Conservation (phyloP, 1,284 basidiomycete genomes). For the Psilocybe mexicana region DNA sequence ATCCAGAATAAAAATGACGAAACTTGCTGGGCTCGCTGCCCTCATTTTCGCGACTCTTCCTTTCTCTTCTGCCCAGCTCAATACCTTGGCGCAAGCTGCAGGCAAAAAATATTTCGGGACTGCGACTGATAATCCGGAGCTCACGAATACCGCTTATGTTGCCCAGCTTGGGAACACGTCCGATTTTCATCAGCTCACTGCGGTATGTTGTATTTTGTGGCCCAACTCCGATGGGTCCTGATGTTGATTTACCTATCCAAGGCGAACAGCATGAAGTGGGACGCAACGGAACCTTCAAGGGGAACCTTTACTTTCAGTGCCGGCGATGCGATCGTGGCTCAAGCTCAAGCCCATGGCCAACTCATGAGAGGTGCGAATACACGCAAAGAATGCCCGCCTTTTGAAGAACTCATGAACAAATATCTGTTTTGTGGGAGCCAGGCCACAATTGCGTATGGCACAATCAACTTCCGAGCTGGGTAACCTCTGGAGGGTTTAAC, state of each 20-base stretch:
- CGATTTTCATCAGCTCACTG: slow-evolving; percentile 38
- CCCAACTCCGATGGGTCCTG: too few species aligned
- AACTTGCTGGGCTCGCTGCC: not conserved
- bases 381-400: too few species aligned
- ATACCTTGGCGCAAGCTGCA: slow-evolving; percentile 40
- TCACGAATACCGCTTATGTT: slow-evolving; percentile 47
- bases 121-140: slow-evolving; percentile 58
- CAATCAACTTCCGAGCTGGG: slow-evolving; percentile 54
- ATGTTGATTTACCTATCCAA: not conserved
- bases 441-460: slow-evolving; percentile 60
- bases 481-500: slow-evolving; percentile 43
- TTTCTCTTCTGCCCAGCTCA: slow-evolving; percentile 3
- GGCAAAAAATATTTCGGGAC: slow-evolving; percentile 61
- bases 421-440: slow-evolving; percentile 15
- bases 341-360: slow-evolving; percentile 46
- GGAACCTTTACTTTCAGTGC: slow-evolving; percentile 37
- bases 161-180: slow-evolving; percentile 40
- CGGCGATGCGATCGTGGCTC: slow-evolving; percentile 37
- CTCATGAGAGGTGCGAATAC: slow-evolving; percentile 37
- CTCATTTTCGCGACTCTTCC: not conserved
- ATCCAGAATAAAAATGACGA: not conserved
- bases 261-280: slow-evolving; percentile 54
- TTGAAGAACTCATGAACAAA: too few species aligned
- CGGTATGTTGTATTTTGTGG: not conserved
- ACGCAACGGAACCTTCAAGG: slow-evolving; percentile 52